phyloP scores from a whole-genome alignment of 495 filamentous ascomycete species.

The Tetracladium setigerum region DNA sequence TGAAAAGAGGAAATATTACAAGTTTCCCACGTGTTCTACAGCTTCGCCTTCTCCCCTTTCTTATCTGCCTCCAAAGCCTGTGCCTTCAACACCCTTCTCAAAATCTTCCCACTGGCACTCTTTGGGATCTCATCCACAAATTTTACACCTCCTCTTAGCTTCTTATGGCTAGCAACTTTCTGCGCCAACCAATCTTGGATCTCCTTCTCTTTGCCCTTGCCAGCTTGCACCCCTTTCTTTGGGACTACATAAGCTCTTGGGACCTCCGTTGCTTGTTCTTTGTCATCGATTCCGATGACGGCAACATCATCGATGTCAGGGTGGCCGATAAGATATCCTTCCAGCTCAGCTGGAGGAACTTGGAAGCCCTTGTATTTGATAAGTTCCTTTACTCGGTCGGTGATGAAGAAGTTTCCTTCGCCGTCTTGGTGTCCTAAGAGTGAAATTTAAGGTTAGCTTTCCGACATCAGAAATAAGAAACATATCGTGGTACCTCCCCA shows the following conservation, averaged over 20 bases:
- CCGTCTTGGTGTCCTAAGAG: conserved; percentile 38
- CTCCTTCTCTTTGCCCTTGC: conserved; percentile 49
- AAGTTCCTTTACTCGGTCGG: conserved; percentile 83
- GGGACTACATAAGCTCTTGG: conserved; percentile 78
- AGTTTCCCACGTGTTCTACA: conserved; percentile 10
- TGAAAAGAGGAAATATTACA: not conserved
- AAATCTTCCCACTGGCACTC: conserved; percentile 79
- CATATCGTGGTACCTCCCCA: conserved; percentile 21
- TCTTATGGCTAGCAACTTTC: conserved; percentile 56
- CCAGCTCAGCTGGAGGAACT: conserved; percentile 81
- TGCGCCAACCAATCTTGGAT: conserved; percentile 54
- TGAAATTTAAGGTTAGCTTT: not conserved
- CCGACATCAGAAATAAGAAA: not conserved
- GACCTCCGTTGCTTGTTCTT: conserved; percentile 66
- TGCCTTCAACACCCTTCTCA: conserved; percentile 58
- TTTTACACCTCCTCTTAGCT: conserved; percentile 69
- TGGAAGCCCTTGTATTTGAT: conserved; percentile 93
- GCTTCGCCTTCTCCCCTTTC: conserved; percentile 29
- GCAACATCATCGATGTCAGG: conserved; percentile 73
- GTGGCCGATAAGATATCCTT: conserved; percentile 67
- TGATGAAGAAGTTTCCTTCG: conserved; percentile 61
- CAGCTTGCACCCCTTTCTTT: conserved; percentile 37
- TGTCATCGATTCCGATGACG: conserved; percentile 72
- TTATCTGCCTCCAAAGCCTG: conserved; percentile 26
- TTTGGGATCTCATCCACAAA: conserved; percentile 83